Conservation (phyloP, 345 rosid species). For the Schrenkiella parvula region DNA sequence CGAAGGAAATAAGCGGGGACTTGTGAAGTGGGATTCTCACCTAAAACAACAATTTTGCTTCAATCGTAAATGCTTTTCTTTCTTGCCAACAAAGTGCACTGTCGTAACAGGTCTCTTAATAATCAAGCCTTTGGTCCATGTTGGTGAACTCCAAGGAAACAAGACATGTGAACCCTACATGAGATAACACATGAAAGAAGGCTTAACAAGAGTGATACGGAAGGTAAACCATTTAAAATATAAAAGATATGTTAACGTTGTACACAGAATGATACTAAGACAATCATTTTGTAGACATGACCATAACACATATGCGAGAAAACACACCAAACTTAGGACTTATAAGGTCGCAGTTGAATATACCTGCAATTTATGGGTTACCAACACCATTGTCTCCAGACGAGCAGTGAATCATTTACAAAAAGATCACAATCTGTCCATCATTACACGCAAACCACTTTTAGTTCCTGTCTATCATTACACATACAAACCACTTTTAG, state of each 20-base stretch:
- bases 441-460: constrained; percentile 10
- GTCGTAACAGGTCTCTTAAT: constrained; percentile 39
- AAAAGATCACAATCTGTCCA: constrained; percentile 38
- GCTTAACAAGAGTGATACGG: background rate
- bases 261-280: background rate
- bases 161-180: constrained; percentile 63
- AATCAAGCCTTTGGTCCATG: constrained; percentile 58
- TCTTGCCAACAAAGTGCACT: constrained; percentile 45
- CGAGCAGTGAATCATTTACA: constrained; percentile 61
- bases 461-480: background rate
- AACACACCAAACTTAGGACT: background rate
- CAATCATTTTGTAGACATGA: background rate
- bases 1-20: constrained; percentile 1
- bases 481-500: constrained; percentile 8
- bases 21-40: constrained; percentile 33
- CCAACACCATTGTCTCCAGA: constrained; percentile 75
- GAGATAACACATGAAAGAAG: constrained; percentile 19
- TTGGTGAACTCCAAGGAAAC: constrained; percentile 47
- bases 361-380: constrained; percentile 89
- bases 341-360: background rate
- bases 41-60: constrained; percentile 43
- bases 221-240: background rate
- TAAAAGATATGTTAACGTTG: background rate
- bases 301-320: background rate
- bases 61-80: constrained; percentile 38